Base-by-base conservation (phyloP, 305 asterid species). In the Fraxinus platypoda region DNA sequence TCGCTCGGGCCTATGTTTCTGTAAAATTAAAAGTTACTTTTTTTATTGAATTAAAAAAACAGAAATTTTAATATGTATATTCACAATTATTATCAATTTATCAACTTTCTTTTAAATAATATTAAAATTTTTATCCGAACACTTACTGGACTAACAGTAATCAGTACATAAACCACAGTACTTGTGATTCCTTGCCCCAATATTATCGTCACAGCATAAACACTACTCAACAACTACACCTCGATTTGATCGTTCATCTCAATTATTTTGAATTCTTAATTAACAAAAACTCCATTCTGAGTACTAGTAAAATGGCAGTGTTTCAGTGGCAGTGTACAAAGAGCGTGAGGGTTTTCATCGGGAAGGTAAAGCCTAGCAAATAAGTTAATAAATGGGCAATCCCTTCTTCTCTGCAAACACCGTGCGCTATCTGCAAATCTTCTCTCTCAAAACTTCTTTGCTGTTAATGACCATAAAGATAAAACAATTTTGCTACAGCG, bases 301-400 rank as follows among this genome's bases (percentile, higher is more conserved):
- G 66, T 41, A 75, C 26, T 2, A n/a, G 26, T 8, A 25, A 3
- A 79, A 84, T 83, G 85, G 84, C 91, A 89, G 91, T 62, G 86
- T 71, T 81, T 76, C 90, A 88, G 90, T 85, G 85, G 85, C 85
- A 86, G 85, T 87, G 88, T 87, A 84, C 86, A 87, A 87, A 88
- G 81, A 49, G 84, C 80, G 76, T 8, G 77, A 71, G 86, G 79
- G 85, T 83, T 86, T 88, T 88, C 91, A 86, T 89, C 78, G 92
- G 92, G 91, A 89, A 89, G 88, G 90, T 80, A 88, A 89, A 87
- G 75, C 78, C 83, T 87, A 75, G 82, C 81, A 75, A 3, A 23
- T 76, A 54, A n/a, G 54, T 49, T 37, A 37, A 37, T 49, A 49
- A 3, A 64, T n/a, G 66, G 66, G 31, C 66, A 28, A 3, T 54